Evolutionary conservation across 208 protist species (phyloP).

Genomic region (Tritrichomonas musculus): DNA sequence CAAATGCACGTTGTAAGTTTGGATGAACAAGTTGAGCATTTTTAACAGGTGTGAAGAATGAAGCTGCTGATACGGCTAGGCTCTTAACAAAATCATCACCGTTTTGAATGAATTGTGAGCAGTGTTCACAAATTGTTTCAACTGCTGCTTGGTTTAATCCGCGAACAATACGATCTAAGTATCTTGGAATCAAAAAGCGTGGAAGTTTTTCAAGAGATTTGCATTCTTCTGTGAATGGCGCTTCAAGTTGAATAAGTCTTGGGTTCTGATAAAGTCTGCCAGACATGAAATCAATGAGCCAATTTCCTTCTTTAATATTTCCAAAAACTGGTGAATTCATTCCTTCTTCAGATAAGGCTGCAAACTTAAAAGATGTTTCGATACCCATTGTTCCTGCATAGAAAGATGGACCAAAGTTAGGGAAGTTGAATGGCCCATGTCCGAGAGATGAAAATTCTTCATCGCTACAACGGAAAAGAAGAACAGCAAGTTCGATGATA

Average conservation of each 20-base stretch:
- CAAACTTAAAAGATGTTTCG: neutral
- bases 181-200: neutral
- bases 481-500: neutral
- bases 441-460: neutral
- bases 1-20: neutral
- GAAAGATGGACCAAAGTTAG: neutral
- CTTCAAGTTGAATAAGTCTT: neutral
- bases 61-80: neutral
- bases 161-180: neutral
- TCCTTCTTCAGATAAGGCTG: neutral
- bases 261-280: neutral
- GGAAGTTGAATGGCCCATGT: neutral
- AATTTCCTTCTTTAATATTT: neutral
- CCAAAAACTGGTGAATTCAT: neutral
- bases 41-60: neutral
- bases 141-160: neutral
- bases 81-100: neutral
- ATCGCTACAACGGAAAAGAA: neutral
- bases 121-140: neutral
- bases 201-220: neutral
- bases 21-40: neutral
- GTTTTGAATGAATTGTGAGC: neutral
- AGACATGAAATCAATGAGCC: neutral
- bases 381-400: slow-evolving; percentile 12
- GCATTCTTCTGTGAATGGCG: neutral